These are phyloP conservation scores for Russula olivacea DNA, from an alignment of 768 basidiomycete genomes.

Conservation along the genomic window DNA sequence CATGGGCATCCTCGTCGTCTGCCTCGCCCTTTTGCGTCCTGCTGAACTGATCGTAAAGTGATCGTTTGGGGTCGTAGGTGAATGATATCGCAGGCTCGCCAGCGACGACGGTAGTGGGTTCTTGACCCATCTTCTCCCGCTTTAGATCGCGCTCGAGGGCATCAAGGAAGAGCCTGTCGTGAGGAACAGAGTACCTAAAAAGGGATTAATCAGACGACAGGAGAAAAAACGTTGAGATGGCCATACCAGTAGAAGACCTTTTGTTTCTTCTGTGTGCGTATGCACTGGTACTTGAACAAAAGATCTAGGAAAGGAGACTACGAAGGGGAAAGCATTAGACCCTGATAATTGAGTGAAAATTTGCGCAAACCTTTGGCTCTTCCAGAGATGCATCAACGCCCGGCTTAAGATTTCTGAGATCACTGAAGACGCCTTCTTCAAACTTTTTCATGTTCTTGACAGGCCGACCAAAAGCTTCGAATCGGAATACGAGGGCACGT, in stretches of 20 bases:
- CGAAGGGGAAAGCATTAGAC: slow-evolving; percentile 20
- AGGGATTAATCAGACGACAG: slow-evolving; percentile 28
- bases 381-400: slow-evolving; percentile 89
- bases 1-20: slow-evolving; percentile 26
- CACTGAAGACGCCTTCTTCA: slow-evolving; percentile 93
- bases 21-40: slow-evolving; percentile 36
- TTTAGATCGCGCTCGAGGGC: slow-evolving; percentile 95
- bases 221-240: background rate
- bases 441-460: slow-evolving; percentile 95
- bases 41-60: slow-evolving; percentile 85
- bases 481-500: slow-evolving; percentile 87
- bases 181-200: slow-evolving; percentile 90
- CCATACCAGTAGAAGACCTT: slow-evolving; percentile 96
- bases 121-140: slow-evolving; percentile 85
- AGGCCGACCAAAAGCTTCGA: slow-evolving; percentile 87
- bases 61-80: slow-evolving; percentile 78
- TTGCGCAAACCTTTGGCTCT: slow-evolving; percentile 75
- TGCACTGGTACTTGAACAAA: slow-evolving; percentile 94
- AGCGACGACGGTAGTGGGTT: slow-evolving; percentile 69
- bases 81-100: slow-evolving; percentile 88
- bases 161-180: slow-evolving; percentile 94
- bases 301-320: slow-evolving; percentile 91
- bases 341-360: background rate
- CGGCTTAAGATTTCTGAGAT: slow-evolving; percentile 89
- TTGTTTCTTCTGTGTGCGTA: slow-evolving; percentile 97